phyloP scores from a whole-genome alignment of 1,284 basidiomycete species.

The Apiotrichum akiyoshidainum region DNA sequence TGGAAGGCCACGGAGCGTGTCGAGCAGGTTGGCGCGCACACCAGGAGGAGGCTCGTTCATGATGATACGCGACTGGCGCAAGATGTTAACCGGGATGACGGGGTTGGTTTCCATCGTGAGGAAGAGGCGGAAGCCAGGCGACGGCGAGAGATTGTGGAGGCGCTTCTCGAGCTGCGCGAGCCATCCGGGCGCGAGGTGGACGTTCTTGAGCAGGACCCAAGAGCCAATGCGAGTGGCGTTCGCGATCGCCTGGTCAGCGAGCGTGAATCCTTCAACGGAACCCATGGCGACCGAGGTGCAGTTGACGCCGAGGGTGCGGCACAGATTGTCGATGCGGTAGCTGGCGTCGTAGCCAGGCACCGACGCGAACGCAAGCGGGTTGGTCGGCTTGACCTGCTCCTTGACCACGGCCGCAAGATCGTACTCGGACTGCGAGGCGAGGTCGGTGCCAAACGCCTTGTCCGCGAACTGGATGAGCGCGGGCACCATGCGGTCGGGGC shows the following conservation, averaged over 20 bases:
- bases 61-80: conserved; percentile 87
- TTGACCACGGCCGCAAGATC: conserved; percentile 73
- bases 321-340: conserved; percentile 85
- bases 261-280: conserved; percentile 91
- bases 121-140: conserved; percentile 88
- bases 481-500: conserved; percentile 41
- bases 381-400: conserved; percentile 72
- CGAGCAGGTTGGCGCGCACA: conserved; percentile 87
- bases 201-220: conserved; percentile 94
- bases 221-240: conserved; percentile 82
- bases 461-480: conserved; percentile 37
- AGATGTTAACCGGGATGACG: conserved; percentile 84
- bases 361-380: conserved; percentile 84
- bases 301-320: conserved; percentile 68
- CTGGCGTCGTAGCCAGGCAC: conserved; percentile 96
- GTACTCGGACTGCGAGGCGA: conserved; percentile 34
- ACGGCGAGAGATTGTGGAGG: conserved; percentile 82
- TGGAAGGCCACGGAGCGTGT: conserved; percentile 77
- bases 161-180: conserved; percentile 92
- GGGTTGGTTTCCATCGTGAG: conserved; percentile 90
- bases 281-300: conserved; percentile 93
- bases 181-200: conserved; percentile 91
- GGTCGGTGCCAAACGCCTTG: conserved; percentile 41
- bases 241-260: conserved; percentile 91
- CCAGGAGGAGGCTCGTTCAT: conserved; percentile 98